Conservation (phyloP, 164 flowering plant genomes). For the Vitis labrusca region DNA sequence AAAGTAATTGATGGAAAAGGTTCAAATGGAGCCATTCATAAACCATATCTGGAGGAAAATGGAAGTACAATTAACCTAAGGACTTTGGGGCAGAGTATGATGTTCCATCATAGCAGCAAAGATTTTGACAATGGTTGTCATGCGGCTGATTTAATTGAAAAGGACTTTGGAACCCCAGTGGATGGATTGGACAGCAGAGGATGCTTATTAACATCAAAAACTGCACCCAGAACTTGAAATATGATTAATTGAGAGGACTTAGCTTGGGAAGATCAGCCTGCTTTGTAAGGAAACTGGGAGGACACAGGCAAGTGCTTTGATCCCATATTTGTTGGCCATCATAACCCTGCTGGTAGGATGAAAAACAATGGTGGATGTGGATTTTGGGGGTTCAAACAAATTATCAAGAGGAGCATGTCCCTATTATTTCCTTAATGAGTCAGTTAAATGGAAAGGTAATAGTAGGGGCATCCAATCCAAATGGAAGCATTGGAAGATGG, state of each 20-base stretch:
- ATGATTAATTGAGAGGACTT: conserved; percentile 41
- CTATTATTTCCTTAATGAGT: conserved; percentile 80
- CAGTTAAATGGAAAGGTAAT: conserved; percentile 76
- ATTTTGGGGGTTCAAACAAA: conserved; percentile 65
- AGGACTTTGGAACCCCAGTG: conserved; percentile 22
- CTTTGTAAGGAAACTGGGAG: conserved; percentile 49
- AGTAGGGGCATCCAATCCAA: conserved; percentile 77
- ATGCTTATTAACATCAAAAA: conserved; percentile 27
- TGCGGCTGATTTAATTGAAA: conserved; percentile 33
- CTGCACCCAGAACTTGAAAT: conserved; percentile 27
- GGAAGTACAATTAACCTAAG: conserved; percentile 21
- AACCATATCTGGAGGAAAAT: conserved; percentile 28
- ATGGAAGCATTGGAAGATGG: conserved; percentile 65
- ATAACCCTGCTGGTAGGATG: conserved; percentile 32
- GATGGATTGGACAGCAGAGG: conserved; percentile 28
- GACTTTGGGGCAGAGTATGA: conserved; percentile 18
- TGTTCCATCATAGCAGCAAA: conserved; percentile 13
- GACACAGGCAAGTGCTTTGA: conserved; percentile 37
- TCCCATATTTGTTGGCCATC: conserved; percentile 35
- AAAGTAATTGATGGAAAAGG: conserved; percentile 30
- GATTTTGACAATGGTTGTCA: conserved; percentile 32
- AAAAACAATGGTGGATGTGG: conserved; percentile 65
- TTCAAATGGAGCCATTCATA: conserved; percentile 25
- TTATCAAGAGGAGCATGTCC: conserved; percentile 69
- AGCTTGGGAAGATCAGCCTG: conserved; percentile 43